Evolutionary conservation across 768 basidiomycete species (phyloP).

Genomic region (Cystofilobasidium capitatum): DNA sequence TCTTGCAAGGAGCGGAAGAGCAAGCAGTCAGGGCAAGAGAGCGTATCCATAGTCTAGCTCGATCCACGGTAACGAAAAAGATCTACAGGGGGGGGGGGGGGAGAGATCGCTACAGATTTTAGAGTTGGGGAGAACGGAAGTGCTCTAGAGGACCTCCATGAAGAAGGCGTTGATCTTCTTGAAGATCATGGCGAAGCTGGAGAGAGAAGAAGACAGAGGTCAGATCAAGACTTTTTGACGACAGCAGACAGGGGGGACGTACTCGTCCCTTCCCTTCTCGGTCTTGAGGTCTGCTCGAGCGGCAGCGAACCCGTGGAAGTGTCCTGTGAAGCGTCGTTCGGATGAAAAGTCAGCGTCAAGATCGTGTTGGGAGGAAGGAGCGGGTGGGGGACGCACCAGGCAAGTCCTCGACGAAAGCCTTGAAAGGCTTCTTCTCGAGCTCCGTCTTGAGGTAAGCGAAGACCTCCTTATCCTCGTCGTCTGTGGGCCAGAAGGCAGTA

Average conservation of each 20-base stretch:
- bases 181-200: slow-evolving; percentile 1
- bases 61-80: no score
- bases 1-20: no score
- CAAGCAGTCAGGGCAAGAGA: no score
- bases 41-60: no score
- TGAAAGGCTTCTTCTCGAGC: slow-evolving; percentile 15
- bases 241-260: neutral
- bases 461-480: slow-evolving; percentile 20
- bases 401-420: neutral
- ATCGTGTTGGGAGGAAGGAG: neutral
- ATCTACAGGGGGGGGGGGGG: neutral
- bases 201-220: neutral
- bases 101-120: neutral
- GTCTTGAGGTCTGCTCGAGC: slow-evolving; percentile 17
- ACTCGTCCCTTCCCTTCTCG: slow-evolving; percentile 1
- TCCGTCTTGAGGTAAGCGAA: slow-evolving; percentile 15
- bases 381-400: neutral
- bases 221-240: neutral
- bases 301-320: slow-evolving; percentile 23
- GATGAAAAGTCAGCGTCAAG: neutral
- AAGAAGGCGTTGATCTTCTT: neutral
- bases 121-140: no score
- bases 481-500: slow-evolving; percentile 21
- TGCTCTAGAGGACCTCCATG: neutral
- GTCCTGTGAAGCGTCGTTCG: neutral